phyloP scores from a whole-genome alignment of 1,284 basidiomycete species.

The Coriolopsis trogii region DNA sequence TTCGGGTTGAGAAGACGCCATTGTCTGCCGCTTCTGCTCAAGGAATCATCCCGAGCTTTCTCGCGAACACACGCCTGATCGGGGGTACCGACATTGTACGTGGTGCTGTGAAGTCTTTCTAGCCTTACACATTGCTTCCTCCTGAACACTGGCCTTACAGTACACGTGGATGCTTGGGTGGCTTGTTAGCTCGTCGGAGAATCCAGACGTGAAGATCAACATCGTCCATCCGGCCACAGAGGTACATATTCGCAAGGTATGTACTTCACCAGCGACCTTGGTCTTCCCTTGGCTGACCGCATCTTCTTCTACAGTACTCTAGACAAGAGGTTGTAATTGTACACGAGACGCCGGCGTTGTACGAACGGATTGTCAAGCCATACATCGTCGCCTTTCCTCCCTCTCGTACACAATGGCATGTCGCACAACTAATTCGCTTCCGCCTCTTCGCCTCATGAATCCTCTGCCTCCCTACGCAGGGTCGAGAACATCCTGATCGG shows the following conservation, averaged over 20 bases:
- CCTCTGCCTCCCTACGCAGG: constrained; percentile 47
- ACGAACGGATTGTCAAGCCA: constrained; percentile 69
- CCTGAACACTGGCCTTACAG: constrained; percentile 19
- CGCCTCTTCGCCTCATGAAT: not conserved
- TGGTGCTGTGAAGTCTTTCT: not conserved
- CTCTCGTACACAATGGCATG: constrained; percentile 81
- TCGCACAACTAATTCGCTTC: not conserved
- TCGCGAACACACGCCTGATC: constrained; percentile 39
- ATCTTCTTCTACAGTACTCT: constrained; percentile 63
- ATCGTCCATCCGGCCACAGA: constrained; percentile 84
- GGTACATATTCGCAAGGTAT: constrained; percentile 77
- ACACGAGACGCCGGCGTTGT: constrained; percentile 79
- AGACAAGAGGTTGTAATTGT: constrained; percentile 76
- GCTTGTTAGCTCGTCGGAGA: constrained; percentile 35
- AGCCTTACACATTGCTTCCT: too few species aligned
- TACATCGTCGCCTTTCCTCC: constrained; percentile 79
- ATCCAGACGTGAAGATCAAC: constrained; percentile 63
- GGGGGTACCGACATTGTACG: constrained; percentile 53
- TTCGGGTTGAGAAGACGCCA: constrained; percentile 62
- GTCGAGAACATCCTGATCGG: constrained; percentile 87
- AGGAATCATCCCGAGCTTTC: constrained; percentile 19
- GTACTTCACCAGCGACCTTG: too few species aligned
- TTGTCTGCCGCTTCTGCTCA: constrained; percentile 42
- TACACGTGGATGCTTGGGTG: constrained; percentile 51
- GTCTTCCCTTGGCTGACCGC: not conserved